Conservation (phyloP, 192 early-diverging fungal species). For the Coemansia sp. region DNA sequence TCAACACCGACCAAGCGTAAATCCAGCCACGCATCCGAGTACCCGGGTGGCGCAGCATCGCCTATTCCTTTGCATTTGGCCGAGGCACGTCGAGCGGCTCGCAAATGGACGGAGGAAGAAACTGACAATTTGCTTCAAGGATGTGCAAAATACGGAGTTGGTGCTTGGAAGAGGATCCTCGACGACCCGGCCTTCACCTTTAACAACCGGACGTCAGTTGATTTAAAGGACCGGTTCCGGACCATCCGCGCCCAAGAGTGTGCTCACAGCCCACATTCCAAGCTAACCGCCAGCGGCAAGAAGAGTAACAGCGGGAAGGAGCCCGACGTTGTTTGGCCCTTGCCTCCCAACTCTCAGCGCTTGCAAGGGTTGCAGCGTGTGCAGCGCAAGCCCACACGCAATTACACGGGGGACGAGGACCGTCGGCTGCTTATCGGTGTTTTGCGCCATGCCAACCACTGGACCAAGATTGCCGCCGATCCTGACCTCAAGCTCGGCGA, state of each 20-base stretch:
- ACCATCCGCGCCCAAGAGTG: slow-evolving; percentile 54
- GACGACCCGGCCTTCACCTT: slow-evolving; percentile 46
- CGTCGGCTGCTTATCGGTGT: slow-evolving; percentile 45
- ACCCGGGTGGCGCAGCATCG: not conserved
- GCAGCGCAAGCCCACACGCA: slow-evolving; percentile 54
- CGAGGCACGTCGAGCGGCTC: slow-evolving; percentile 41
- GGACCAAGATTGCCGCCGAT: slow-evolving; percentile 53
- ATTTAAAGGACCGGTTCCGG: slow-evolving; percentile 53
- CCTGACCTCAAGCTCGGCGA: slow-evolving; percentile 41
- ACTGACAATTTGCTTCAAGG: slow-evolving; percentile 43
- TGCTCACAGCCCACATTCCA: slow-evolving; percentile 36
- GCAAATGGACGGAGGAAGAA: slow-evolving; percentile 53
- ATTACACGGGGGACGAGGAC: slow-evolving; percentile 52
- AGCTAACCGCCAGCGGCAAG: slow-evolving; percentile 6
- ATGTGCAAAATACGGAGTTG: slow-evolving; percentile 49
- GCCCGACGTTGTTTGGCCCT: slow-evolving; percentile 55
- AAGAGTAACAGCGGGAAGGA: slow-evolving; percentile 19
- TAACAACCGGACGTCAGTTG: slow-evolving; percentile 53
- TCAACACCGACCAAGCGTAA: slow-evolving; percentile 33
- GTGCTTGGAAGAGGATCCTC: slow-evolving; percentile 55
- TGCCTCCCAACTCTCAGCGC: slow-evolving; percentile 52
- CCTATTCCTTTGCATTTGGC: not conserved
- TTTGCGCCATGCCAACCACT: slow-evolving; percentile 49
- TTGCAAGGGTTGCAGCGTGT: slow-evolving; percentile 51
- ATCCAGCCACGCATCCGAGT: slow-evolving; percentile 23